Conservation (phyloP, 1,284 basidiomycete species). For the Ceratobasidium sp. region DNA sequence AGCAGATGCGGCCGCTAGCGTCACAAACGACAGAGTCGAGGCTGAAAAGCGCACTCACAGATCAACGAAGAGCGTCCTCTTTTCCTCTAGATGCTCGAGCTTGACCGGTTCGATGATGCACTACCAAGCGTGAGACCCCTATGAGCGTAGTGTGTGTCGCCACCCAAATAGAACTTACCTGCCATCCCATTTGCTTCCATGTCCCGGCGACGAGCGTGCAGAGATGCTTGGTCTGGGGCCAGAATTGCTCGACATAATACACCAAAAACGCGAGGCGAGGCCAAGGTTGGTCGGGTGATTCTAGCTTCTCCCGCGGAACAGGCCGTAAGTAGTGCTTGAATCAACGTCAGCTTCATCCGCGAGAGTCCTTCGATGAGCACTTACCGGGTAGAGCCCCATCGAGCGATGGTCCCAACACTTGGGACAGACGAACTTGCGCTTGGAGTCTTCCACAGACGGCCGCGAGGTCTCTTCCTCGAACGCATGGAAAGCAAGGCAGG, state of each 20-base stretch:
- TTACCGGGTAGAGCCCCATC: constrained; percentile 15
- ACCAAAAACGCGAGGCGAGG: constrained; percentile 11
- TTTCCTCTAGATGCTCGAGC: constrained; percentile 15
- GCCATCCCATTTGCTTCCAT: constrained; percentile 1
- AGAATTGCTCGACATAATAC: constrained; percentile 35
- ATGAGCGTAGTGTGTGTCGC: too few species aligned
- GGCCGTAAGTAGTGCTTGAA: constrained; percentile 11
- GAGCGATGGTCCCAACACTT: background rate
- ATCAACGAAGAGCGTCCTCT: background rate
- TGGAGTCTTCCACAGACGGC: background rate
- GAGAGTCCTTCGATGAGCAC: background rate
- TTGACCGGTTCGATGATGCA: constrained; percentile 34
- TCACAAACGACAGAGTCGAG: background rate
- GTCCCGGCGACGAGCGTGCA: background rate
- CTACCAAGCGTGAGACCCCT: background rate
- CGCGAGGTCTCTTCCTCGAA: background rate
- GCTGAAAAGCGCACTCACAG: background rate
- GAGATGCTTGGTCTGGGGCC: constrained; percentile 21
- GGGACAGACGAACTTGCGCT: constrained; percentile 6
- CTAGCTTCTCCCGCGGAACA: background rate
- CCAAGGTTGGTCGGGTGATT: background rate
- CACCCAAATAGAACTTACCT: constrained; percentile 5
- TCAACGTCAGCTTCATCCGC: background rate
- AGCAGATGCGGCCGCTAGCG: background rate
- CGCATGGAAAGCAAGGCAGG: constrained; percentile 16